phyloP scores from a whole-genome alignment of 1,284 basidiomycete genomes.

The Golubevia pallescens region DNA sequence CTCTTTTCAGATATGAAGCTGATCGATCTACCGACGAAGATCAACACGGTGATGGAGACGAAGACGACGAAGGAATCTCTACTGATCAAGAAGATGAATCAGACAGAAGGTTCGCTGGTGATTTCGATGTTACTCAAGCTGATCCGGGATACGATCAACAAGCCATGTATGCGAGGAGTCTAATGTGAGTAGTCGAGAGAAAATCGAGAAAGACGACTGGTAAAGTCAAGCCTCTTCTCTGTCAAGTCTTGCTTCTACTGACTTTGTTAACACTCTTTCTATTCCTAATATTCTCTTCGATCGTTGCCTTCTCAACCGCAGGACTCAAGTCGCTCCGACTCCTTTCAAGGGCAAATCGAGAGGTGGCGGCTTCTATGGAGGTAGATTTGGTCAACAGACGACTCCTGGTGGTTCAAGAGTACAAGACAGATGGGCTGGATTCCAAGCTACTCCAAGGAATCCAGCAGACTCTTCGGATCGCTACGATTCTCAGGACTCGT shows the following conservation, averaged over 20 bases:
- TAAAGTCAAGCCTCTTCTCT: too few relatives aligned
- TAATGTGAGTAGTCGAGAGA: constrained; percentile 65
- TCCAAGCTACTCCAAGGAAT: neutral
- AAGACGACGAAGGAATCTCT: constrained; percentile 68
- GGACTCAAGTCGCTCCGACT: neutral
- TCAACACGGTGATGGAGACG: constrained; percentile 66
- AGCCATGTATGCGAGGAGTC: constrained; percentile 72
- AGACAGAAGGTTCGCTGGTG: constrained; percentile 74
- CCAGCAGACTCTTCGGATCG: neutral
- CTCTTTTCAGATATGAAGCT: constrained; percentile 73
- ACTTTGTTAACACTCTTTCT: too few relatives aligned
- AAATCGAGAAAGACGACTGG: too few relatives aligned
- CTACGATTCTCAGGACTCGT: neutral
- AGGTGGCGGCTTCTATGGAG: neutral
- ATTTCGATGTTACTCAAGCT: constrained; percentile 74
- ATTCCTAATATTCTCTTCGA: too few relatives aligned
- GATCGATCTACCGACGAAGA: constrained; percentile 79
- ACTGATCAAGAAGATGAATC: constrained; percentile 70
- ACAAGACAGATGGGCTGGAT: neutral
- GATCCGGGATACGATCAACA: constrained; percentile 78
- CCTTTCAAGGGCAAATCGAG: neutral
- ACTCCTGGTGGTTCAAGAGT: neutral
- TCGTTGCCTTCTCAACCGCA: neutral
- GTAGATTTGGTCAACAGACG: neutral
- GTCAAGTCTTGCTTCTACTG: too few relatives aligned